Evolutionary conservation across 352 stramenopile genomes (phyloP).

Genomic region (Phytopythium vexans): DNA sequence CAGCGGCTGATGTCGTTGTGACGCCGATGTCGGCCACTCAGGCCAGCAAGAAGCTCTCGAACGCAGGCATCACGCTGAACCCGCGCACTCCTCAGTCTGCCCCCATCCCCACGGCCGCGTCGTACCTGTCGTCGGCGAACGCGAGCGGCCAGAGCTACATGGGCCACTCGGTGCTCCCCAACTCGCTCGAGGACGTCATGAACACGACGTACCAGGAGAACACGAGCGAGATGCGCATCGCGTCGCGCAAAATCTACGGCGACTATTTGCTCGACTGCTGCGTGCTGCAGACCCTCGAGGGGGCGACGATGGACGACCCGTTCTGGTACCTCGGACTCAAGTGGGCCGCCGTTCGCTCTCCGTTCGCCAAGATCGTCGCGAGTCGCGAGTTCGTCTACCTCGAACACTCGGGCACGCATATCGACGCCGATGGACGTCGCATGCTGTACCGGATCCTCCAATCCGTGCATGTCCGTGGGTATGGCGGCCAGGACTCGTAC

Average conservation of each 20-base stretch:
- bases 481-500: constrained; percentile 60
- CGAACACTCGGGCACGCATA: constrained; percentile 61
- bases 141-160: constrained; percentile 53
- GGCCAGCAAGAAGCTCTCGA: neutral
- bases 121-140: neutral
- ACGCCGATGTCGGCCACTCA: neutral
- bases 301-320: constrained; percentile 54
- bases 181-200: constrained; percentile 67
- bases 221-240: constrained; percentile 40
- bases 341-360: constrained; percentile 68
- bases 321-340: constrained; percentile 79
- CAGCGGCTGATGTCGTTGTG: neutral
- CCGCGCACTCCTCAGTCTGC: neutral
- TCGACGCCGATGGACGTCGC: constrained; percentile 39
- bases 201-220: constrained; percentile 59
- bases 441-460: constrained; percentile 67
- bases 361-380: constrained; percentile 51
- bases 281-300: constrained; percentile 61
- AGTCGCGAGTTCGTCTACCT: constrained; percentile 70
- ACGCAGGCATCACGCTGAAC: neutral
- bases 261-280: constrained; percentile 55
- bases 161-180: constrained; percentile 43
- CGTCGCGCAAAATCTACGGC: constrained; percentile 44
- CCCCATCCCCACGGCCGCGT: neutral
- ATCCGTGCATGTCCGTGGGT: constrained; percentile 54